phyloP scores from a whole-genome alignment of 495 filamentous ascomycete species.

The Entonaema liquescens region DNA sequence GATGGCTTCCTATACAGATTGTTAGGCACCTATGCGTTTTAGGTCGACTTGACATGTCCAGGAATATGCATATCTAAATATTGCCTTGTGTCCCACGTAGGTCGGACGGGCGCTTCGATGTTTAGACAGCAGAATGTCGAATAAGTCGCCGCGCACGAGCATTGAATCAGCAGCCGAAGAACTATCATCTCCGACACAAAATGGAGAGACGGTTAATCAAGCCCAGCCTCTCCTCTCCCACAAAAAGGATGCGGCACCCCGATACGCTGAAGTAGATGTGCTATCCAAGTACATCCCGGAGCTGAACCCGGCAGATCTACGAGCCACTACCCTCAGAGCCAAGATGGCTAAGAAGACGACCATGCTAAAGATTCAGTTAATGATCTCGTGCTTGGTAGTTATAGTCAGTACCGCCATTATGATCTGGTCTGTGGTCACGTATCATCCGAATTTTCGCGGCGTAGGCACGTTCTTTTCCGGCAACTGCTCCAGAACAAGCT shows the following conservation, averaged over 20 bases:
- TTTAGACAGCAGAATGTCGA: not conserved
- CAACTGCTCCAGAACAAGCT: not conserved
- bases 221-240: not conserved
- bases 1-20: not conserved
- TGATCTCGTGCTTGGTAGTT: not conserved
- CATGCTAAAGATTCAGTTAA: not conserved
- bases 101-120: not conserved
- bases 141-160: not conserved
- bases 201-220: not conserved
- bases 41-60: not conserved
- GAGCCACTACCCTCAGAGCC: not conserved
- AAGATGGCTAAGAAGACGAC: constrained; percentile 1
- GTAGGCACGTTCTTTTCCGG: not conserved
- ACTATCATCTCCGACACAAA: not conserved
- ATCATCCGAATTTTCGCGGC: not conserved
- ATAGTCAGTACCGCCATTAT: not conserved
- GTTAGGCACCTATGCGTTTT: not conserved
- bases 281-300: constrained; percentile 1
- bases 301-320: not conserved
- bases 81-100: not conserved
- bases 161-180: not conserved
- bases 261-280: not conserved
- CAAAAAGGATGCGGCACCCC: not conserved
- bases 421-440: not conserved
- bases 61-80: not conserved